phyloP scores from a whole-genome alignment of 1,284 basidiomycete species.

The Omphalotus olearius region DNA sequence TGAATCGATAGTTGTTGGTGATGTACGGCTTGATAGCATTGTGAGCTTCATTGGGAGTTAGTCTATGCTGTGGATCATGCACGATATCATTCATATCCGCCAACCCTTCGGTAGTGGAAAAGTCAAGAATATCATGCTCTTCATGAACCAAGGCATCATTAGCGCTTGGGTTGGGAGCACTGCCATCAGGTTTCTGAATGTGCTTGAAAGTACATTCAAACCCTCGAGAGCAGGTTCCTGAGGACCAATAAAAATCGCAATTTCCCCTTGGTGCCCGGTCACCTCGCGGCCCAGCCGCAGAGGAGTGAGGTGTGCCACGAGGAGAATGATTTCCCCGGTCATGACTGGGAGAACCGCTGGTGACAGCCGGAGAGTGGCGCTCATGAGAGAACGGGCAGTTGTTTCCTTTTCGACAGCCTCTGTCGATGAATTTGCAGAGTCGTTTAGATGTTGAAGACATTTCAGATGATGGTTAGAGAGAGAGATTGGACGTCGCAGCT shows the following conservation, averaged over 20 bases:
- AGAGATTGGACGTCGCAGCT: neutral
- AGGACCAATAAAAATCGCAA: constrained; percentile 51
- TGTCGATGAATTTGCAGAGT: constrained; percentile 5
- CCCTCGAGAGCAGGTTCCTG: constrained; percentile 42
- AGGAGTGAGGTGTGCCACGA: constrained; percentile 11
- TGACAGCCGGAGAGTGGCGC: constrained; percentile 11
- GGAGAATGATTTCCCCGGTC: neutral
- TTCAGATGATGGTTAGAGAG: constrained; percentile 4
- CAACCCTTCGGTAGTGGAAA: constrained; percentile 42
- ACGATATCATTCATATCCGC: constrained; percentile 38
- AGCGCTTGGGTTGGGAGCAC: neutral
- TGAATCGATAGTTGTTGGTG: constrained; percentile 41
- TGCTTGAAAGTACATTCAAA: constrained; percentile 49
- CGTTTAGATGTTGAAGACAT: neutral
- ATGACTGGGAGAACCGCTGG: neutral
- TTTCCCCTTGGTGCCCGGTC: constrained; percentile 31
- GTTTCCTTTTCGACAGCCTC: constrained; percentile 5
- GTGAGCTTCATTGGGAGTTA: constrained; percentile 49
- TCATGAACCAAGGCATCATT: constrained; percentile 6
- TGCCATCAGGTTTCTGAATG: constrained; percentile 19
- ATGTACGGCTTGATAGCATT: constrained; percentile 43
- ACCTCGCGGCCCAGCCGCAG: neutral
- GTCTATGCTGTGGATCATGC: constrained; percentile 19
- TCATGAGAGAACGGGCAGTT: constrained; percentile 22
- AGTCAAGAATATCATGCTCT: constrained; percentile 17